Base-by-base conservation (phyloP, 345 rosid species). In the Citrus cavaleriei region DNA sequence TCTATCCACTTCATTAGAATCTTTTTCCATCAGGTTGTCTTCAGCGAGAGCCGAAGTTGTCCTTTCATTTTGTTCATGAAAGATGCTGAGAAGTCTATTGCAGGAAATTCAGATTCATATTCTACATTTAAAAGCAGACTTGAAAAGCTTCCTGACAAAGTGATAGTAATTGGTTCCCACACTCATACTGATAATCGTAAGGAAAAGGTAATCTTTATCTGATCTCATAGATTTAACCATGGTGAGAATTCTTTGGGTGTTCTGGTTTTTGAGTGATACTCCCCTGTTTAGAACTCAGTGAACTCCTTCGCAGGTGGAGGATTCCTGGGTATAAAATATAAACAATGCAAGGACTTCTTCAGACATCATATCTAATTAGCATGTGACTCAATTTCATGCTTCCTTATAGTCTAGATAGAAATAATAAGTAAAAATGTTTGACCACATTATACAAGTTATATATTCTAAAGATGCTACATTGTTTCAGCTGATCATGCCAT, bases 61-160 rank as follows among this genome's bases (percentile, higher is more conserved):
- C 93, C 98, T 83, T 90, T 95, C 85, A 90, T 95, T 88, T 87
- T 95, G 88, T 95, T 92, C 63, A 70, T 92, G 94, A 95, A 92
- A 91, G 98, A 95, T 81, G 91, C 90, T 70, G 98, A 95, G 91
- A 92, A 95, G 88, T 91, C 92, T 81, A 81, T 90, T 85, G 93
- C 84, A 28, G 94, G 95, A 77, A 91, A 91, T 81, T 84, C 88
- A 6, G 93, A 93, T 74, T 82, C 89, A 65, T 90, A 86, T 78
- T 68, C 92, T 32, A 74, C 92, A 40, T 92, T 93, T 73, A 89
- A 93, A 83, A 90, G 88, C 81, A 86, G 75, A 77, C 87, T 95
- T 77, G 94, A 86, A 82, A 82, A 81, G 72, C 97, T 95, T 81
- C 95, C 98, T 58, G 91, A 91, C 77, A 95, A 90, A 82, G 87